phyloP scores from a whole-genome alignment of 768 basidiomycete genomes.

The Tylopilus intermedius region DNA sequence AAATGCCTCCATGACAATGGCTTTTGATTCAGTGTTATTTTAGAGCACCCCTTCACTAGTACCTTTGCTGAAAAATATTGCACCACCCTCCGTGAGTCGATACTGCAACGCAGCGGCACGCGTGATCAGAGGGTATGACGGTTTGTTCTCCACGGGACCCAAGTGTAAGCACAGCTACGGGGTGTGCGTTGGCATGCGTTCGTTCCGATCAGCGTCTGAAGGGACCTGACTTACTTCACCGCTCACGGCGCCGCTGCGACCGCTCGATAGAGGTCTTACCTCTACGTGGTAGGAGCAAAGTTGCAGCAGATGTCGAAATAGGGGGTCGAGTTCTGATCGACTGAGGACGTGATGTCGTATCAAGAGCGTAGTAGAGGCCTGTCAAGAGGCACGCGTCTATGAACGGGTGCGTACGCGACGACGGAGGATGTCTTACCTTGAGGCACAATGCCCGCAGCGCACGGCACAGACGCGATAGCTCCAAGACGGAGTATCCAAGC shows the following conservation, averaged over 20 bases:
- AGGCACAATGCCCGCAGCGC: constrained; percentile 53
- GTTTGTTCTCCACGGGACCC: constrained; percentile 39
- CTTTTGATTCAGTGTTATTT: neutral
- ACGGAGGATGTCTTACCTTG: constrained; percentile 37
- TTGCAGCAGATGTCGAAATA: constrained; percentile 57
- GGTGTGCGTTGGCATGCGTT: neutral
- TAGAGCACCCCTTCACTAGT: constrained; percentile 62
- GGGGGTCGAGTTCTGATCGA: constrained; percentile 51
- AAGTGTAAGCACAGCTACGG: constrained; percentile 59
- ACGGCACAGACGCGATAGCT: constrained; percentile 54
- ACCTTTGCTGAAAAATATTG: constrained; percentile 69
- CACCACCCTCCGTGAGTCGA: constrained; percentile 58
- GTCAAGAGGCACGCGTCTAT: neutral
- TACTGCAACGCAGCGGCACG: constrained; percentile 64
- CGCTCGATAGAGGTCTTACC: constrained; percentile 65
- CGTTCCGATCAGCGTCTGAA: neutral
- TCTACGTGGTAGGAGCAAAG: constrained; percentile 68
- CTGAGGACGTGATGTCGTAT: constrained; percentile 61
- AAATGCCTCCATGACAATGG: too few relatives aligned
- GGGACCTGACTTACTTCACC: constrained; percentile 52
- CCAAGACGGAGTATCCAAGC: constrained; percentile 53
- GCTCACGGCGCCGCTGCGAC: constrained; percentile 71
- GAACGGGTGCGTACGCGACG: neutral
- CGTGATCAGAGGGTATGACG: constrained; percentile 37
- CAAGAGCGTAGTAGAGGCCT: constrained; percentile 53